phyloP scores from a whole-genome alignment of 2,329 filamentous ascomycete species.

The Lasiodiplodia theobromae region DNA sequence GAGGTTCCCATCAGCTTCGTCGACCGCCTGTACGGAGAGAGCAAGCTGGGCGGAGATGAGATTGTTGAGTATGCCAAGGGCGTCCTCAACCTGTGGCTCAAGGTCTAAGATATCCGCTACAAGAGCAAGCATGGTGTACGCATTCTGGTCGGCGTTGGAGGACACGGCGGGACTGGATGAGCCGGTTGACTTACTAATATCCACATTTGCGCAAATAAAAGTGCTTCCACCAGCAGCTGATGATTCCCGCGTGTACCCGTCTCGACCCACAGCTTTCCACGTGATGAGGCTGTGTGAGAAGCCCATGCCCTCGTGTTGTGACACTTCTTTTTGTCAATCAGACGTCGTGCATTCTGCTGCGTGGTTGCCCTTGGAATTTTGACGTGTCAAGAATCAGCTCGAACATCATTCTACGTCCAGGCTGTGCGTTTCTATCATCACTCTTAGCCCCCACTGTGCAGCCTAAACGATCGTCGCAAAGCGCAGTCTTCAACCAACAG shows the following conservation, averaged over 20 bases:
- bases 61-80: conserved; percentile 93
- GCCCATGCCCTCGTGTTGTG: not conserved
- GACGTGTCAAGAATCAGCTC: not conserved
- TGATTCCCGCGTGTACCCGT: not conserved
- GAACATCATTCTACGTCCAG: not conserved
- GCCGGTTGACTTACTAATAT: conserved; percentile 25
- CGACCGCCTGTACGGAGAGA: conserved; percentile 92
- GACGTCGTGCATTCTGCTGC: not conserved
- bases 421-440: not conserved
- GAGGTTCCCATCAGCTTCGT: conserved; percentile 98
- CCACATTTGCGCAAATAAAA: conserved; percentile 6
- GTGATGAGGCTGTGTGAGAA: not conserved
- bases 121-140: not conserved
- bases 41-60: conserved; percentile 92
- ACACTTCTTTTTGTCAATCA: not conserved
- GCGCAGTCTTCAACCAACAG: conserved; percentile 4
- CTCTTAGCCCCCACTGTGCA: not conserved
- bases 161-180: conserved; percentile 19
- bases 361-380: not conserved
- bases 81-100: conserved; percentile 57
- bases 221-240: not conserved
- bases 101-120: conserved; percentile 48
- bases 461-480: not conserved
- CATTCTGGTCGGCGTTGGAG: conserved; percentile 28
- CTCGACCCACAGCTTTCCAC: not conserved